These are phyloP conservation scores for Russula earlei DNA, from an alignment of 768 basidiomycete species.

Conservation along the genomic window DNA sequence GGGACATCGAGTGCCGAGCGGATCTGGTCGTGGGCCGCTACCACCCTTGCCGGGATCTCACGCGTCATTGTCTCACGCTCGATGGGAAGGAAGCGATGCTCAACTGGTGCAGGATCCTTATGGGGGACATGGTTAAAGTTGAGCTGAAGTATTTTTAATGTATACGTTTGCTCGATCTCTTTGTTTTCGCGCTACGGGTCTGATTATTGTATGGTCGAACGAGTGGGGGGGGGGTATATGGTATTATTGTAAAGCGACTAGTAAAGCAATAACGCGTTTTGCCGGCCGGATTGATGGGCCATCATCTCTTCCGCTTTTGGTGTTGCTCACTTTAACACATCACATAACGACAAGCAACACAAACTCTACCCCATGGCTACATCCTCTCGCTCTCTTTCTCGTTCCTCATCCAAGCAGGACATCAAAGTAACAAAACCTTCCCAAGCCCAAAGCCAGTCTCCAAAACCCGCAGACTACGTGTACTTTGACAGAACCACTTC, in stretches of 20 bases:
- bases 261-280: not conserved
- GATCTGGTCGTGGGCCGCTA: not conserved
- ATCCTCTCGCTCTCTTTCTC: constrained; percentile 13
- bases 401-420: constrained; percentile 20
- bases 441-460: constrained; percentile 23
- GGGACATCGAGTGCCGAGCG: not conserved
- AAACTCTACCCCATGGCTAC: constrained; percentile 11
- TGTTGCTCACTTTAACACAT: no score
- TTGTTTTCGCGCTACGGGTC: not conserved
- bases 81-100: constrained; percentile 8
- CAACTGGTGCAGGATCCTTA: constrained; percentile 14
- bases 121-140: not conserved
- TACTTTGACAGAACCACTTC: constrained; percentile 79
- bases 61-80: not conserved
- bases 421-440: constrained; percentile 11
- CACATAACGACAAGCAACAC: no score
- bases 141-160: not conserved
- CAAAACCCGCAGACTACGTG: constrained; percentile 68
- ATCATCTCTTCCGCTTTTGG: not conserved
- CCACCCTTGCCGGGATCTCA: not conserved
- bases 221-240: no score
- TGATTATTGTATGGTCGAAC: no score
- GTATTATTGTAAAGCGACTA: no score
- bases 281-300: constrained; percentile 4
- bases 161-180: no score